Conservation (phyloP, 495 filamentous ascomycete species). For the Cairneyella variabilis region DNA sequence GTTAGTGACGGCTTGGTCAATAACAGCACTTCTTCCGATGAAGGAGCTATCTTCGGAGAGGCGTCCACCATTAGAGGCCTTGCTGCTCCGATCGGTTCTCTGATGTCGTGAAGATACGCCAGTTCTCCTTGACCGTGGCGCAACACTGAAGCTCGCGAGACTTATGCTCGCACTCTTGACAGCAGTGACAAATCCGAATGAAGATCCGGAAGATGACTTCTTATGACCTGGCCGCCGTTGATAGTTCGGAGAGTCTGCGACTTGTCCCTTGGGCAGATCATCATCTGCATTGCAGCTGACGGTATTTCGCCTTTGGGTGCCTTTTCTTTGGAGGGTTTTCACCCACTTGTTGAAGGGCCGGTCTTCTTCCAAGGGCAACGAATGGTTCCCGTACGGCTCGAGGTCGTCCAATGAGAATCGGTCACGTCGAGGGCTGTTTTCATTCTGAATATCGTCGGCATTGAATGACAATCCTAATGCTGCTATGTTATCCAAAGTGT, state of each 20-base stretch:
- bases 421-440: slow-evolving; percentile 24
- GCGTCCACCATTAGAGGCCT: slow-evolving; percentile 55
- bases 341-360: slow-evolving; percentile 55
- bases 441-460: slow-evolving; percentile 28
- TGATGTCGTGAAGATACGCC: slow-evolving; percentile 50
- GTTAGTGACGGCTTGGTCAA: slow-evolving; percentile 67
- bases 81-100: slow-evolving; percentile 60
- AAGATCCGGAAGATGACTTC: slow-evolving; percentile 64
- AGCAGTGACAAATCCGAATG: slow-evolving; percentile 67
- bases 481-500: slow-evolving; percentile 41
- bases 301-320: slow-evolving; percentile 34
- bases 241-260: slow-evolving; percentile 42
- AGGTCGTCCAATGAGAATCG: slow-evolving; percentile 21
- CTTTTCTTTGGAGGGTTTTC: slow-evolving; percentile 48
- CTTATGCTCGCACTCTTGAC: slow-evolving; percentile 76
- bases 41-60: slow-evolving; percentile 65
- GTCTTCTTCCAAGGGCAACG: slow-evolving; percentile 22
- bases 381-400: not conserved
- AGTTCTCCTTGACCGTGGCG: slow-evolving; percentile 54
- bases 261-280: slow-evolving; percentile 32
- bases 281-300: slow-evolving; percentile 15
- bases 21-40: slow-evolving; percentile 43
- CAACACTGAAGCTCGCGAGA: slow-evolving; percentile 61
- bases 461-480: slow-evolving; percentile 34
- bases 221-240: slow-evolving; percentile 39